Evolutionary conservation across 176 grass and related monocot genomes (phyloP).

Genomic region (Cenchrus americanus): DNA sequence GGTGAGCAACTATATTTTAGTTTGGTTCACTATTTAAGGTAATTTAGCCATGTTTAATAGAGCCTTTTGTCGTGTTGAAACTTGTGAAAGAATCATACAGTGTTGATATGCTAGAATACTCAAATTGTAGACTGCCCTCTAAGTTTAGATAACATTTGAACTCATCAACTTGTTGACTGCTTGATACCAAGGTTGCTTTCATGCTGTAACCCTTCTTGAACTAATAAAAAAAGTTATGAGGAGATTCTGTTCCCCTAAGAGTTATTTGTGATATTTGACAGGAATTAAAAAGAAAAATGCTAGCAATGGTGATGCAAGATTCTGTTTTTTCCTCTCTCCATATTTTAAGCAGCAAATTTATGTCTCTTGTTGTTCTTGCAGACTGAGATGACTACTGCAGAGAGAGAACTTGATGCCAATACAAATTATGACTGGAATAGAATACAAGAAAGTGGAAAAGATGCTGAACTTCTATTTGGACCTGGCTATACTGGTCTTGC

Average conservation of each 20-base stretch:
- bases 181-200: slow-evolving; percentile 10
- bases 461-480: slow-evolving; percentile 80
- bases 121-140: background rate
- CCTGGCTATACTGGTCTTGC: slow-evolving; percentile 92
- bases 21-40: slow-evolving; percentile 3
- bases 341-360: background rate
- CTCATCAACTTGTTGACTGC: background rate
- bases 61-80: background rate
- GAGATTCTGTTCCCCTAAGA: background rate
- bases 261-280: slow-evolving; percentile 1
- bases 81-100: background rate
- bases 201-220: background rate
- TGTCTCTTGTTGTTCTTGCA: slow-evolving; percentile 40
- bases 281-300: background rate
- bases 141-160: background rate
- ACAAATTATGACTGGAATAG: slow-evolving; percentile 99
- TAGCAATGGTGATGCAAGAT: background rate
- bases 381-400: slow-evolving; percentile 99
- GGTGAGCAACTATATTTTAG: slow-evolving; percentile 50
- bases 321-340: background rate
- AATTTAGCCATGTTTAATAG: background rate
- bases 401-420: slow-evolving; percentile 98
- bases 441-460: slow-evolving; percentile 95
- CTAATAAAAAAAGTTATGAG: background rate
- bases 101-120: background rate